Percentiles rank a stretch among this genome's conserved stretches.
Evolutionary conservation across 2,329 filamentous ascomycete species (phyloP).

Genomic region (Dactylellina parvicollis): DNA sequence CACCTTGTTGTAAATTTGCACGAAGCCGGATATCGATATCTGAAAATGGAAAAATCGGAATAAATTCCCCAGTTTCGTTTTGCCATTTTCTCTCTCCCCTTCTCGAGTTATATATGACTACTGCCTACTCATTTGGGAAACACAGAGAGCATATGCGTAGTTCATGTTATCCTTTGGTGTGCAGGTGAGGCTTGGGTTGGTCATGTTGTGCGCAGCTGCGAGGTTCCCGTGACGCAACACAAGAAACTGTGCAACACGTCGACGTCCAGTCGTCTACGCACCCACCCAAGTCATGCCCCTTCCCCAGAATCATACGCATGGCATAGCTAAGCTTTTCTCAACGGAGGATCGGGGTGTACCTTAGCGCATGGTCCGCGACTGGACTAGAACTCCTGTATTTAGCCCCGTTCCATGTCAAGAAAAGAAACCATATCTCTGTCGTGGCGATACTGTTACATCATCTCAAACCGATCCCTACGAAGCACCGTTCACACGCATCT

Average conservation of each 20-base stretch:
- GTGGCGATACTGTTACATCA: neutral
- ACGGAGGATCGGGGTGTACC: neutral
- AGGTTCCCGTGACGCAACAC: constrained; percentile 32
- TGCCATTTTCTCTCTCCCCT: neutral
- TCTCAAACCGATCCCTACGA: neutral
- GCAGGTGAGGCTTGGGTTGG: constrained; percentile 2
- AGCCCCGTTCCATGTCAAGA: too few relatives aligned
- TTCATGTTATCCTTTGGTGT: constrained; percentile 21
- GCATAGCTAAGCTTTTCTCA: constrained; percentile 8
- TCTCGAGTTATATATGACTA: constrained; percentile 1
- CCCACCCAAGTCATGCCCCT: neutral
- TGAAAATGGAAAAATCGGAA: neutral
- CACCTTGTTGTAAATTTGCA: constrained; percentile 24
- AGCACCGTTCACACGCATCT: neutral
- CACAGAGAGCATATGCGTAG: constrained; percentile 9
- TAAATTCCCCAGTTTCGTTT: constrained; percentile 10
- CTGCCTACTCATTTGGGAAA: neutral
- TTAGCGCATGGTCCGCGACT: neutral
- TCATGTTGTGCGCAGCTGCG: neutral
- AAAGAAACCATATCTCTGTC: too few relatives aligned
- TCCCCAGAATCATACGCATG: neutral
- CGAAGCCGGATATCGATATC: neutral
- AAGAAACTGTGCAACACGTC: constrained; percentile 3
- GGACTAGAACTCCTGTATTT: neutral
- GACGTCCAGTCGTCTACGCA: constrained; percentile 5